These are phyloP conservation scores for Ehretia macrophylla DNA, from an alignment of 257 asterid genomes.

Conservation along the genomic window DNA sequence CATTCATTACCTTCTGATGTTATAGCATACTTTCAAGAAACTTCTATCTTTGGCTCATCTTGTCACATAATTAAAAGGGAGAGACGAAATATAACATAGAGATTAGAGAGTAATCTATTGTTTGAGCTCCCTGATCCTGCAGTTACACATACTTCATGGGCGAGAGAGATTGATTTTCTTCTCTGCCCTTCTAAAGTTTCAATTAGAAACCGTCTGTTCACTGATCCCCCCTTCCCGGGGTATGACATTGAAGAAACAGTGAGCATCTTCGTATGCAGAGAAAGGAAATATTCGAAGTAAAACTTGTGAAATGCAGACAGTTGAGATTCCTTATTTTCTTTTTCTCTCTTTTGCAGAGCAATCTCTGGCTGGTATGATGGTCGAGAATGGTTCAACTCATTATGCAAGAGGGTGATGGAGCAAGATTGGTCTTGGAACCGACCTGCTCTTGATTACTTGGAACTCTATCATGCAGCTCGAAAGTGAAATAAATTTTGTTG, in stretches of 20 bases:
- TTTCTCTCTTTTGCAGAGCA: conserved; percentile 49
- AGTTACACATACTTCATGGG: too few relatives aligned
- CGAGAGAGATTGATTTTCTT: too few relatives aligned
- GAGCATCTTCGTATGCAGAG: too few relatives aligned
- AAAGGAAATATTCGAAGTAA: too few relatives aligned
- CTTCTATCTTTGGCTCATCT: not conserved
- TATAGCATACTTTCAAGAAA: not conserved
- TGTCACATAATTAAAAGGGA: too few relatives aligned
- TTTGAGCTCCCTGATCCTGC: too few relatives aligned
- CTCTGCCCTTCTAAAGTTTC: too few relatives aligned
- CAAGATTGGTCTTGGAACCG: conserved; percentile 99
- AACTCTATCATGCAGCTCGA: conserved; percentile 89
- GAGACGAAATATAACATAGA: too few relatives aligned
- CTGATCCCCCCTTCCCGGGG: too few relatives aligned
- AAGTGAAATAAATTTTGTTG: conserved; percentile 33
- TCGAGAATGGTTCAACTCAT: conserved; percentile 77
- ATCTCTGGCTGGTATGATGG: conserved; percentile 75
- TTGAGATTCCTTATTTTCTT: not conserved
- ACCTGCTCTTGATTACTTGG: conserved; percentile 98
- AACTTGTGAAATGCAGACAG: not conserved
- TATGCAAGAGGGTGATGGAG: conserved; percentile 90
- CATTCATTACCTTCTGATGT: not conserved
- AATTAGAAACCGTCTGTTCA: too few relatives aligned
- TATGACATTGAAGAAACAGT: too few relatives aligned
- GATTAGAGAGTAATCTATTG: too few relatives aligned